Evolutionary conservation across 2,329 filamentous ascomycete genomes (phyloP), one percentile per base, ranked within the genome.

Genomic region (Colletotrichum lini): DNA sequence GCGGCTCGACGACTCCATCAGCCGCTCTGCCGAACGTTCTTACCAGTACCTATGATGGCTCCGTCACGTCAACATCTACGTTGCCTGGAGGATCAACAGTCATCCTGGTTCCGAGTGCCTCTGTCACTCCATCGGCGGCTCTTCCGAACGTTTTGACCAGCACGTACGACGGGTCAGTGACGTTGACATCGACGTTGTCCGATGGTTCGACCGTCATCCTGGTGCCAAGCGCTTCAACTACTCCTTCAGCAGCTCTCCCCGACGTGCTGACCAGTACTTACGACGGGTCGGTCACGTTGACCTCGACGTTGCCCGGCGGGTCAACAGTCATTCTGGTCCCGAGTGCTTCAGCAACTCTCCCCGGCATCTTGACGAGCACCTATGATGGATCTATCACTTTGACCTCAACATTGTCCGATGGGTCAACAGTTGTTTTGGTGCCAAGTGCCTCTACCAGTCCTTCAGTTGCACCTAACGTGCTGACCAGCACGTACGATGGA

Each of bases 311-410:
- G 23, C 42, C 62, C 1, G 30, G 8, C 1, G 30, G 30, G 1
- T 35, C 30, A 2, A 35, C 30, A 1, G 30, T 35, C 30, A 8
- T 35, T 8, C 9, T 35, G 30, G 15, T n/a, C 35, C 9, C 42
- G 6, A 8, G 12, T 35, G 26, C 58, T 3, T 40, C 42, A 5
- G n/a, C n/a, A n/a, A n/a, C n/a, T n/a, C n/a, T n/a, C n/a, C 15
- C 16, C 2, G 52, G 57, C 8, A 7, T 64, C 1, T 2, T 58
- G 8, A 68, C 65, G 15, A 68, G 66, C 35, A 68, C 60, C 2
- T 68, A 65, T n/a, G 66, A 58, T 42, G 66, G 66, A 9, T 65
- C 60, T 4, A 45, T 57, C 26, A 69, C 53, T 0, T 40, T 59
- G 12, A 69, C 53, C 6, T 52, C 61, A 1, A 65, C 61, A 18